phyloP scores from a whole-genome alignment of 768 basidiomycete genomes.

The Trametes gibbosa region DNA sequence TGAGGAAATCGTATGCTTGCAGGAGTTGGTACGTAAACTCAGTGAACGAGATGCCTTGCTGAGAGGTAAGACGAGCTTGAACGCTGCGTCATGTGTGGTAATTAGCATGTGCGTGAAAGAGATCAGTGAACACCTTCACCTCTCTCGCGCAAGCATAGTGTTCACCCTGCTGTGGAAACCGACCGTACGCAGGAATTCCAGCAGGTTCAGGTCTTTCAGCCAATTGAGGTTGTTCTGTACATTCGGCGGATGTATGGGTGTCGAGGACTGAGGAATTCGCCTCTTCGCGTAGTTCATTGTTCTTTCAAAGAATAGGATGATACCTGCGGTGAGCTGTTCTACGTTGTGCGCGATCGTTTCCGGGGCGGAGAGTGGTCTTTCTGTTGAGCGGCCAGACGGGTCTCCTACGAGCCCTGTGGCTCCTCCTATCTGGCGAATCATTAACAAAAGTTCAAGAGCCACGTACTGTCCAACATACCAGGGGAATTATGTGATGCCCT shows the following conservation, averaged over 20 bases:
- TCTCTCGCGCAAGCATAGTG: slow-evolving; percentile 87
- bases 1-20: slow-evolving; percentile 93
- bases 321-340: slow-evolving; percentile 53
- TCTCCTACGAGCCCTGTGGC: slow-evolving; percentile 97
- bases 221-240: slow-evolving; percentile 74
- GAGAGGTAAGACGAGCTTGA: slow-evolving; percentile 70
- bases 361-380: slow-evolving; percentile 67
- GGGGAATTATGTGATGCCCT: slow-evolving; percentile 81
- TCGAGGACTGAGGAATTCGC: slow-evolving; percentile 21
- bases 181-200: slow-evolving; percentile 81
- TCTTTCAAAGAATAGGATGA: slow-evolving; percentile 70
- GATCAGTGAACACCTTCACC: slow-evolving; percentile 40
- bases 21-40: slow-evolving; percentile 98
- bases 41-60: slow-evolving; percentile 93
- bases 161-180: slow-evolving; percentile 83
- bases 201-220: slow-evolving; percentile 67
- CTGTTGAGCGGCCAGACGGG: slow-evolving; percentile 84
- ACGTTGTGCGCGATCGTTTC: slow-evolving; percentile 67
- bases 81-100: slow-evolving; percentile 51
- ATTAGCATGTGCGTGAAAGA: neutral
- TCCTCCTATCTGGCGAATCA: slow-evolving; percentile 76
- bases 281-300: slow-evolving; percentile 60
- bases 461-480: slow-evolving; percentile 54
- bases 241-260: slow-evolving; percentile 29
- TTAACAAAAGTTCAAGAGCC: neutral